These are phyloP conservation scores for Mycena rebaudengoi DNA, from an alignment of 768 basidiomycete species.

Conservation along the genomic window DNA sequence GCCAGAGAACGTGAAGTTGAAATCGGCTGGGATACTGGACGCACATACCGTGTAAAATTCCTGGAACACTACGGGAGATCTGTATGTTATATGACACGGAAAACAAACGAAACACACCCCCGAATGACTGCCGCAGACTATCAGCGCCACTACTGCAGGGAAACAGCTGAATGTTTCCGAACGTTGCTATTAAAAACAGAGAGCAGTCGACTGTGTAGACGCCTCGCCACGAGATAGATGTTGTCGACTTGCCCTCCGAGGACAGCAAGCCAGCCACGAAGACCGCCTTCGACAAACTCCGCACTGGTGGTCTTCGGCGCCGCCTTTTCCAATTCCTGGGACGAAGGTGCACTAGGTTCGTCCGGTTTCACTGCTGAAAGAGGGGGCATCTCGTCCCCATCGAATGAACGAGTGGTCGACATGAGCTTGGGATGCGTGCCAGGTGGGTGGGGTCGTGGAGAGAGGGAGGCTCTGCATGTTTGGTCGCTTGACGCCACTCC, in stretches of 20 bases:
- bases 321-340: no score
- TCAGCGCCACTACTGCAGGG: neutral
- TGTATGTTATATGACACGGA: neutral
- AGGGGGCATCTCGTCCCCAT: no score
- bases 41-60: neutral
- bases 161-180: neutral
- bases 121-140: neutral
- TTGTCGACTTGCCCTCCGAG: neutral
- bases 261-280: neutral
- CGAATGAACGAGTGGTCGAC: no score
- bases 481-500: no score
- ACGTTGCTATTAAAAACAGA: neutral
- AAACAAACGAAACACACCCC: neutral
- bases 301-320: no score
- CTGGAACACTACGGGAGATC: neutral
- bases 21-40: neutral
- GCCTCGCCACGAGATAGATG: neutral
- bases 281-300: neutral
- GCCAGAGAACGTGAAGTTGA: neutral
- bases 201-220: neutral
- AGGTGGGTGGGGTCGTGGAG: no score
- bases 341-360: no score
- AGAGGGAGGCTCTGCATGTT: no score
- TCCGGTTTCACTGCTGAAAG: no score
- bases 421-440: no score